Percentiles rank a stretch among this genome's conserved stretches.
Conservation (phyloP, 768 basidiomycete species). For the Amanita jacksonii region DNA sequence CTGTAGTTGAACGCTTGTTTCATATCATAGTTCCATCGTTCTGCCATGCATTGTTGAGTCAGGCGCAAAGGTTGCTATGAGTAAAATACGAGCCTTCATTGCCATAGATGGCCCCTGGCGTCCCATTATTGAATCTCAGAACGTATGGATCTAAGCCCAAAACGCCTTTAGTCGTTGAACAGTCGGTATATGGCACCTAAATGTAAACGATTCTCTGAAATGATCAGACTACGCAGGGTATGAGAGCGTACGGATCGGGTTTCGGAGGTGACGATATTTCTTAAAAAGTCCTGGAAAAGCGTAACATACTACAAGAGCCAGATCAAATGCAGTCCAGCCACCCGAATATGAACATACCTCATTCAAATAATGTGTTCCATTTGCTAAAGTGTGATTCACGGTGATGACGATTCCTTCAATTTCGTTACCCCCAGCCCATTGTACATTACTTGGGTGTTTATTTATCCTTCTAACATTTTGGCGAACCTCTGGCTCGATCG, state of each 20-base stretch:
- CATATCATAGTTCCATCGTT: slow-evolving; percentile 49
- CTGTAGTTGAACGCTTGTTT: slow-evolving; percentile 42
- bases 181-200: slow-evolving; percentile 49
- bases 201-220: background rate
- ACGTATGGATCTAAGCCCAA: slow-evolving; percentile 48
- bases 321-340: background rate
- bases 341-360: slow-evolving; percentile 26
- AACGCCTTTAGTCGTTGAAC: slow-evolving; percentile 48
- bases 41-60: slow-evolving; percentile 17
- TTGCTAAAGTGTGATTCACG: slow-evolving; percentile 25
- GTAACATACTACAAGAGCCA: slow-evolving; percentile 29
- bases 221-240: background rate
- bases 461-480: slow-evolving; percentile 50
- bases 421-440: slow-evolving; percentile 56
- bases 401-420: slow-evolving; percentile 43
- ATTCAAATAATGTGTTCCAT: slow-evolving; percentile 38
- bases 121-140: slow-evolving; percentile 39
- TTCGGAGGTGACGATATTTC: slow-evolving; percentile 37
- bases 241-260: slow-evolving; percentile 32
- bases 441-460: slow-evolving; percentile 44
- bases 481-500: slow-evolving; percentile 43
- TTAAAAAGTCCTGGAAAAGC: slow-evolving; percentile 43
- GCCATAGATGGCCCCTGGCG: slow-evolving; percentile 44
- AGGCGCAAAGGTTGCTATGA: background rate
- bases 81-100: slow-evolving; percentile 31